These are phyloP conservation scores for Cymbidium sinense DNA, from an alignment of 106 monocot species.

Conservation along the genomic window DNA sequence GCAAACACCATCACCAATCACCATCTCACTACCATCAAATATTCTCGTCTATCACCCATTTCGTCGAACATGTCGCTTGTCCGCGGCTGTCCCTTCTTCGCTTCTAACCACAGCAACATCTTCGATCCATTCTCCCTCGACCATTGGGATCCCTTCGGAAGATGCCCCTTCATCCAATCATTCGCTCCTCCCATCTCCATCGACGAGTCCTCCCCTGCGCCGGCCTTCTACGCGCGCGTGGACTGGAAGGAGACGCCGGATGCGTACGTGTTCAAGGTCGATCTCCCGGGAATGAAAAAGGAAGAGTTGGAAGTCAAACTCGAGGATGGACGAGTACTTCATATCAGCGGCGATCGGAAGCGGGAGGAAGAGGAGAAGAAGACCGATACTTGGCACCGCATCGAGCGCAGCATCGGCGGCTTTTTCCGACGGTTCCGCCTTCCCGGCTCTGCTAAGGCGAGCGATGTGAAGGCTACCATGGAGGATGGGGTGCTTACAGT, in stretches of 20 bases:
- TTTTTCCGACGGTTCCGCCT: neutral
- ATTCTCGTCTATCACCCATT: too few relatives aligned
- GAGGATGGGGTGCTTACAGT: neutral
- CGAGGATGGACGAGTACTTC: neutral
- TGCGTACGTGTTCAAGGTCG: neutral
- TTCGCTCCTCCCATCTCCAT: neutral
- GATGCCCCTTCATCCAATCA: neutral
- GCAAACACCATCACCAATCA: too few relatives aligned
- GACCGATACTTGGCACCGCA: neutral
- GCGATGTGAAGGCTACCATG: neutral
- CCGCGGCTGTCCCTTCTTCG: too few relatives aligned
- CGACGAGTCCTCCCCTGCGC: neutral
- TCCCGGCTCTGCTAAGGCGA: neutral
- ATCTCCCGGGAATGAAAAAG: neutral
- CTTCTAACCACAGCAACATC: too few relatives aligned
- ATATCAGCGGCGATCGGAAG: neutral
- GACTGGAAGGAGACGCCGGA: conserved; percentile 1
- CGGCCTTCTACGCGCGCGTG: neutral
- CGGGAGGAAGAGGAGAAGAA: neutral
- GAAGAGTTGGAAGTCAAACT: neutral
- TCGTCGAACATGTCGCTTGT: too few relatives aligned
- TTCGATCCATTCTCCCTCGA: neutral
- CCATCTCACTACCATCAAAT: too few relatives aligned
- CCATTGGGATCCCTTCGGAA: neutral
- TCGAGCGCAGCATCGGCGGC: neutral